Conservation (phyloP, 2,329 filamentous ascomycete species). For the Alternaria sp. region DNA sequence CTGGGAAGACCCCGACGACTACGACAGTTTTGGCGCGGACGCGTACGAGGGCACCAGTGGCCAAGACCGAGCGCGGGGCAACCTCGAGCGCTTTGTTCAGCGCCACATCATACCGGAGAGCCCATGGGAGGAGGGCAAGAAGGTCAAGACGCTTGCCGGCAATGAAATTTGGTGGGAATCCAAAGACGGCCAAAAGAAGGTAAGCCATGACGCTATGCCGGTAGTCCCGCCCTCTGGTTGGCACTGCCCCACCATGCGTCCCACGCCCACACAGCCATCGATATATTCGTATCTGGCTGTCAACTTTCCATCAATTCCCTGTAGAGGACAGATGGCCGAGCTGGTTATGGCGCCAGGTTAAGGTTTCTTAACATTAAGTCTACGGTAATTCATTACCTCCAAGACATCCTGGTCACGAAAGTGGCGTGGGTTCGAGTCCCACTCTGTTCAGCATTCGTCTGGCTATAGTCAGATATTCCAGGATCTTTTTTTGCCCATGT, state of each 20-base stretch:
- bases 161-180: conserved; percentile 83
- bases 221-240: conserved; percentile 2
- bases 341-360: conserved; percentile 46
- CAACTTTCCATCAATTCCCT: conserved; percentile 1
- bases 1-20: conserved; percentile 80
- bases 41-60: conserved; percentile 80
- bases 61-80: conserved; percentile 75
- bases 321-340: conserved; percentile 17
- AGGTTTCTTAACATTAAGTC: conserved; percentile 25
- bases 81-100: conserved; percentile 82
- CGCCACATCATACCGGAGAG: conserved; percentile 78
- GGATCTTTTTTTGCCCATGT: conserved; percentile 28
- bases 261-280: background rate
- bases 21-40: conserved; percentile 67
- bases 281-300: conserved; percentile 1
- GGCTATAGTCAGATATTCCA: conserved; percentile 24
- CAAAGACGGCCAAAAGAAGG: conserved; percentile 69
- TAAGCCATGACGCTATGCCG: conserved; percentile 51
- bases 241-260: conserved; percentile 9
- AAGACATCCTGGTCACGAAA: conserved; percentile 44
- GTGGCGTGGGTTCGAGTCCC: conserved; percentile 51
- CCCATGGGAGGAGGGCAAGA: conserved; percentile 75
- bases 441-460: conserved; percentile 49
- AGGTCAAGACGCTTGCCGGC: conserved; percentile 71
- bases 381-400: too few relatives aligned